These are phyloP conservation scores for Eutrema heterophyllum DNA, from an alignment of 345 rosid species.

Conservation along the genomic window DNA sequence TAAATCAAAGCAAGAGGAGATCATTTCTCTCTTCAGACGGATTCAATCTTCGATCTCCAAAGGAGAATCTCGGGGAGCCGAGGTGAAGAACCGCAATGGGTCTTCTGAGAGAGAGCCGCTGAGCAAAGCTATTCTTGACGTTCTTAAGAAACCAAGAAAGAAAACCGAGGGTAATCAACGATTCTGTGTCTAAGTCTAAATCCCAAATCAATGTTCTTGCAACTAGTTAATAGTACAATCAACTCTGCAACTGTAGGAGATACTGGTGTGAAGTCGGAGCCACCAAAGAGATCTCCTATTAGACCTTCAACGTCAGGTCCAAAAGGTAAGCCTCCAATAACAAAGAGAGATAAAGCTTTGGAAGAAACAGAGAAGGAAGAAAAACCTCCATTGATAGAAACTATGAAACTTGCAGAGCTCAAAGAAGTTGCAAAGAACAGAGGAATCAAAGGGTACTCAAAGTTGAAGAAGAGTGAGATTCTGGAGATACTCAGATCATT, in stretches of 20 bases:
- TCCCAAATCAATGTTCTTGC: not conserved
- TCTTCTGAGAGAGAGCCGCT: slow-evolving; percentile 20
- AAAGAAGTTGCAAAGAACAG: slow-evolving; percentile 61
- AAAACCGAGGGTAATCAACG: slow-evolving; percentile 14
- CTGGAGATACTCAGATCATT: slow-evolving; percentile 39
- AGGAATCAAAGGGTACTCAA: slow-evolving; percentile 63
- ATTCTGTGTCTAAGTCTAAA: not conserved
- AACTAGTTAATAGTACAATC: not conserved
- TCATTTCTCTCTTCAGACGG: slow-evolving; percentile 44
- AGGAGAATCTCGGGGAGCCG: slow-evolving; percentile 18
- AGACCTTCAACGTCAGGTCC: slow-evolving; percentile 26
- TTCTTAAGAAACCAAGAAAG: slow-evolving; percentile 32
- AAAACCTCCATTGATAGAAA: slow-evolving; percentile 32
- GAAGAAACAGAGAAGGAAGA: slow-evolving; percentile 3
- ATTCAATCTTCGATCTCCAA: slow-evolving; percentile 58
- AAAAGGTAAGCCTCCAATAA: slow-evolving; percentile 18
- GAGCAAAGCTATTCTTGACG: slow-evolving; percentile 38
- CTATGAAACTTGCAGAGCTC: slow-evolving; percentile 60
- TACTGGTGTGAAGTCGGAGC: not conserved
- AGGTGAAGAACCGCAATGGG: slow-evolving; percentile 3
- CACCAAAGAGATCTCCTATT: slow-evolving; percentile 32
- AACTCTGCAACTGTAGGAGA: slow-evolving; percentile 8
- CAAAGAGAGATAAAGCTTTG: slow-evolving; percentile 4
- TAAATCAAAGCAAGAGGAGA: slow-evolving; percentile 40
- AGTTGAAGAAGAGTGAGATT: slow-evolving; percentile 55